Evolutionary conservation across 2,329 filamentous ascomycete species (phyloP).

Genomic region (Fusarium bactridioides): DNA sequence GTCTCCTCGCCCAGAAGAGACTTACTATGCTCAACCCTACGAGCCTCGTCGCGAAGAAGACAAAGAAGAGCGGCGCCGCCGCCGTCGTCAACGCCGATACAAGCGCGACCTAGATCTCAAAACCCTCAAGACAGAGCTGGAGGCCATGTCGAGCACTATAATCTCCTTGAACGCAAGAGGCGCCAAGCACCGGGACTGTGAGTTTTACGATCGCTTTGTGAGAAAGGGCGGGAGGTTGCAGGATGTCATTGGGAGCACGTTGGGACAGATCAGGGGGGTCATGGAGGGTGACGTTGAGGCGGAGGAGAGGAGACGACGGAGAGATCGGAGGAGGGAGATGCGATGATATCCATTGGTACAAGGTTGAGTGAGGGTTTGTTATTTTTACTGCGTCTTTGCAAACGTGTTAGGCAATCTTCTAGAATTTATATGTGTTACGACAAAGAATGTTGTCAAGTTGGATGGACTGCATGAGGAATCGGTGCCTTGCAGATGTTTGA

Average conservation of each 20-base stretch:
- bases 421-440: constrained; percentile 12
- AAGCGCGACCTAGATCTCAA: constrained; percentile 32
- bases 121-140: constrained; percentile 35
- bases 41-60: constrained; percentile 16
- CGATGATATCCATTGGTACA: constrained; percentile 10
- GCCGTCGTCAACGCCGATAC: constrained; percentile 27
- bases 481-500: constrained; percentile 5
- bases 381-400: neutral
- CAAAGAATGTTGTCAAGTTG: neutral
- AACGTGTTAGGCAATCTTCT: constrained; percentile 7
- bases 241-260: constrained; percentile 37
- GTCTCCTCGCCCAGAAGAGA: constrained; percentile 14
- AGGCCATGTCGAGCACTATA: constrained; percentile 41
- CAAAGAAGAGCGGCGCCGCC: constrained; percentile 27
- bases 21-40: constrained; percentile 19
- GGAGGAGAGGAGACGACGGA: constrained; percentile 21
- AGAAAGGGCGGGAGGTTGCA: constrained; percentile 37
- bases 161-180: constrained; percentile 36
- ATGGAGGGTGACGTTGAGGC: constrained; percentile 19
- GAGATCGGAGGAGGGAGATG: constrained; percentile 9
- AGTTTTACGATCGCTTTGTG: constrained; percentile 40
- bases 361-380: neutral
- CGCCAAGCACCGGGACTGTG: constrained; percentile 34
- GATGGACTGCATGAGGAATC: neutral
- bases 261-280: constrained; percentile 35